Base-by-base conservation (phyloP, 768 basidiomycete species). In the Phylloporus scabripes region DNA sequence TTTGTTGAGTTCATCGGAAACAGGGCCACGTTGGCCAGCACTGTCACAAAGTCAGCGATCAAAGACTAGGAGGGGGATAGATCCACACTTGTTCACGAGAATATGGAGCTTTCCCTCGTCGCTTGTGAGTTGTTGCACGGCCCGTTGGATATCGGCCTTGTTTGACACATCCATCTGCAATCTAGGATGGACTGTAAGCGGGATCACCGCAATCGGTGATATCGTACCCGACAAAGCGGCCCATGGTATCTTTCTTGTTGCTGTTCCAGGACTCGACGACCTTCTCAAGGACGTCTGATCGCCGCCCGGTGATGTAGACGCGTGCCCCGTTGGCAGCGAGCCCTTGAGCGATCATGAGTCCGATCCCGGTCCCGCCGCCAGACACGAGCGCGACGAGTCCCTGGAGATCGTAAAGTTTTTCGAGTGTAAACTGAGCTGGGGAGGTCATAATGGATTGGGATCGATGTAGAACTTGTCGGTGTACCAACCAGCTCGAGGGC, bases 321-420 rank as follows among this genome's bases (percentile, higher is more conserved):
- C 80, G 85, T 12, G 88, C 87, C 1, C 88, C 87, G 57, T 82
- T 85, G 24, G 82, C 75, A 14, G 87, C 88, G 11, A 91, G 74
- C 5, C 85, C 87, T 46, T 75, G 72, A 8, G 86, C 71, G 48
- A 88, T 88, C 78, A 83, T 81, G 50, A 82, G 63, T 28, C 79
- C 79, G 44, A 79, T 80, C 18, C 77, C 75, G 3, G 72, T 75
- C n/a, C 74, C 76, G 7, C 73, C 75, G 9, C 75, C 75, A 0
- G 75, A 74, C 33, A 76, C 73, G 29, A 77, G 63, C 3, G 74
- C 74, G 7, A 87, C 67, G 21, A 78, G 73, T n/a, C 80, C 82
- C 20, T 72, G 64, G 49, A 87, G 74, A 54, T 79, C 74, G 56
- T 74, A 78, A 17, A 80, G 38, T 39, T 59, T 67, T 26, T 54